Percentiles rank a stretch among this genome's conserved stretches.
phyloP scores from a whole-genome alignment of 495 filamentous ascomycete species.

The Podospora sp. region DNA sequence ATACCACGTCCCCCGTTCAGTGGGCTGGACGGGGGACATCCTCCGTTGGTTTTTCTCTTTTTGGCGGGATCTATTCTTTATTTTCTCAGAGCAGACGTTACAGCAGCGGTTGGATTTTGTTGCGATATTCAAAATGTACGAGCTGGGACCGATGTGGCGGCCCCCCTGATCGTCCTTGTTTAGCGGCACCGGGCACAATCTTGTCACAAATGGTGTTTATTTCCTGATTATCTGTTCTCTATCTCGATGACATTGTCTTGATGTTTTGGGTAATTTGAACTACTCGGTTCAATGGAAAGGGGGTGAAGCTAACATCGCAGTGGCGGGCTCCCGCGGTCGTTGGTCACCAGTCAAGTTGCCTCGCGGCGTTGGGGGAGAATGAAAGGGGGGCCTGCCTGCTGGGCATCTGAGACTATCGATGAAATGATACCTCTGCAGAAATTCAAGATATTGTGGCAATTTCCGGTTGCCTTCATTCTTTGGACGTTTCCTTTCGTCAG shows the following conservation, averaged over 20 bases:
- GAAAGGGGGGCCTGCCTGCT: neutral
- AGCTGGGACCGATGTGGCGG: neutral
- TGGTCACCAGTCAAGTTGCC: neutral
- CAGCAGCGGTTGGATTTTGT: neutral
- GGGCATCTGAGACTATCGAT: neutral
- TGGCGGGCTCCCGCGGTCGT: neutral
- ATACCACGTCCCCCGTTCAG: constrained; percentile 18
- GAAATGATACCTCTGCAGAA: neutral
- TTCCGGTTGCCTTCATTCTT: neutral
- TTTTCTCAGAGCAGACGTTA: neutral
- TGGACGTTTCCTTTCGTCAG: neutral
- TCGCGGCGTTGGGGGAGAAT: neutral
- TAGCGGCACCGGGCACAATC: neutral
- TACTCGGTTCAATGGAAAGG: neutral
- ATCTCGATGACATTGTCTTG: neutral
- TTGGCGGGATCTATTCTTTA: neutral
- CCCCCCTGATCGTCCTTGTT: neutral
- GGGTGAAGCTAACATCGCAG: neutral
- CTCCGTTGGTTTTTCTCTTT: neutral
- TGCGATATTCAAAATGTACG: neutral
- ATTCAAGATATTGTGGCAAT: constrained; percentile 5
- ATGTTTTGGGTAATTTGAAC: neutral
- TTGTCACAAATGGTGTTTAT: neutral
- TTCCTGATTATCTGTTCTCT: neutral
- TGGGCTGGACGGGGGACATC: constrained; percentile 2